Evolutionary conservation across 306 rosid genomes (phyloP), one percentile per base, ranked within the genome.

Genomic region (Phaseolus lunatus): DNA sequence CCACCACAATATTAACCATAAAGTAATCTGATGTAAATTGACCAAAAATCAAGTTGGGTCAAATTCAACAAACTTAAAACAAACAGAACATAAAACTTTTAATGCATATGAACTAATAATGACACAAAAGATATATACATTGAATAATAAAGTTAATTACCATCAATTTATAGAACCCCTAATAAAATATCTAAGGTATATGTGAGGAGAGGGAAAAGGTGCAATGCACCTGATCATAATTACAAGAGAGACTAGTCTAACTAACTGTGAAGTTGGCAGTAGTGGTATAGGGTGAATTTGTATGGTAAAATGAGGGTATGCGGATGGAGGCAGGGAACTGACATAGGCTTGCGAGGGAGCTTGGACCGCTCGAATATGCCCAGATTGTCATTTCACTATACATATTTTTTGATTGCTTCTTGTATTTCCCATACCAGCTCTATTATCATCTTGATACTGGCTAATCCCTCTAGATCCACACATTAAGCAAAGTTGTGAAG

Each of bases 1-100:
- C 99, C 97, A 92, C 93, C 97, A 92, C 43, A 88, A 49, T 67
- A 92, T 67, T 77, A 92, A 67, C 99, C 97, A 95, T 80, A 95
- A 57, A 81, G 88, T 81, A 82, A 92, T 87, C 97, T 95, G 91
- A 16, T 62, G 71, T 52, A 44, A 70, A 70, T 73, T 52, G 63
- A 72, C 50, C 57, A 72, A 50, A 79, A 41, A 37, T 29, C 31
- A 61, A 45, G 23, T 33, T 9, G 19, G 72, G 71, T 82, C 31
- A 80, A 3, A 23, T 24, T 48, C 79, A 75, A 71, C 68, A 80
- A 77, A 48, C 72, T 70, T 12, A 69, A 45, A 72, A 73, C 66
- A 53, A 74, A 54, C 59, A 45, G 23, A 33, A 70, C 64, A 49
- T 16, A 58, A 75, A 78, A 79, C 69, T 52, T 62, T 5, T 41